Evolutionary conservation across 1,284 basidiomycete species (phyloP).

Genomic region (Cerrena zonata): DNA sequence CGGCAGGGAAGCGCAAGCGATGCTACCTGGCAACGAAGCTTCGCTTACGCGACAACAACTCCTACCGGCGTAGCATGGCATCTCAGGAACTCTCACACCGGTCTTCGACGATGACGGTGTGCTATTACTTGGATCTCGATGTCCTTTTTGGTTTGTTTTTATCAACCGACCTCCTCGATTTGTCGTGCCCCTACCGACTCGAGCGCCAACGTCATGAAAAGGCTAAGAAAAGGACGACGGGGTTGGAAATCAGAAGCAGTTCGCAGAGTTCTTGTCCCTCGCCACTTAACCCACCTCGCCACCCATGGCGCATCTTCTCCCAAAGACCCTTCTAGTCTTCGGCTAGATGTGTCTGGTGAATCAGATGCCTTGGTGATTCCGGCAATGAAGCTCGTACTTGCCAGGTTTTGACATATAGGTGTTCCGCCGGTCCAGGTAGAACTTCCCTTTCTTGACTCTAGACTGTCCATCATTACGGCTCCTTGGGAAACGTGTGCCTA

Average conservation of each 20-base stretch:
- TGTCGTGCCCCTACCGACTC: not conserved
- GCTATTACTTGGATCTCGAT: not conserved
- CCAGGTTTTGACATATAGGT: not conserved
- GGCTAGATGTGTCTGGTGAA: not conserved
- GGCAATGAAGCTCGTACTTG: not conserved
- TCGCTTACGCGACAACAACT: too few relatives aligned
- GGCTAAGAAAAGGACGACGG: not conserved
- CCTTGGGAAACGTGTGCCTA: too few relatives aligned
- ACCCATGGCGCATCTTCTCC: not conserved
- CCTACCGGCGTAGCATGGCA: not conserved
- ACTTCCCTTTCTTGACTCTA: not conserved
- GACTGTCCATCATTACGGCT: too few relatives aligned
- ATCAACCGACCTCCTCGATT: not conserved
- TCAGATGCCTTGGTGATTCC: not conserved
- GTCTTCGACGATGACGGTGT: not conserved
- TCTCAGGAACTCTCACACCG: not conserved
- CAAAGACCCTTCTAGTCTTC: not conserved
- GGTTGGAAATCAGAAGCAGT: not conserved
- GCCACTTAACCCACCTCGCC: not conserved
- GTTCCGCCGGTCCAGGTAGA: not conserved
- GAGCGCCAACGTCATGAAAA: not conserved
- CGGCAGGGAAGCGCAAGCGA: not conserved
- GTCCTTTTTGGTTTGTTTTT: not conserved
- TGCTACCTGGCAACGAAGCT: not conserved
- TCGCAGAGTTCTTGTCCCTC: too few relatives aligned